Conservation (phyloP, 768 basidiomycete species). For the Mycena rosella region DNA sequence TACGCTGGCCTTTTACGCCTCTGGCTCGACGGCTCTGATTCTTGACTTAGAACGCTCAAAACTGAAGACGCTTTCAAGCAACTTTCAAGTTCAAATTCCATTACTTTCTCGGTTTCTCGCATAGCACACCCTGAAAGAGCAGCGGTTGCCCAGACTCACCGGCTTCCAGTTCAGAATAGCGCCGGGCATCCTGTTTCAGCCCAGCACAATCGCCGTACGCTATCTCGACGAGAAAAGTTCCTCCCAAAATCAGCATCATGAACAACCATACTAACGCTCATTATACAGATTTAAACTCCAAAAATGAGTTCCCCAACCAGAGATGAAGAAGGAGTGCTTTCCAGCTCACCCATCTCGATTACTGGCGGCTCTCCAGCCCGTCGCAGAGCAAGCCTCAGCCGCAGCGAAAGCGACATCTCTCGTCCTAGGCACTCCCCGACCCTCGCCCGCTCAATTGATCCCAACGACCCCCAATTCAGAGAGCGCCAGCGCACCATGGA, state of each 20-base stretch:
- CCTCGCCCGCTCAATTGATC: slow-evolving; percentile 71
- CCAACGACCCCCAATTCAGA: slow-evolving; percentile 77
- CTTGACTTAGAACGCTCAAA: too few relatives aligned
- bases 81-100: too few relatives aligned
- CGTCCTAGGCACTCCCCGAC: slow-evolving; percentile 73
- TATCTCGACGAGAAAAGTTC: slow-evolving; percentile 5
- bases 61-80: too few relatives aligned
- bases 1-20: too few relatives aligned
- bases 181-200: too few relatives aligned
- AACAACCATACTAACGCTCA: background rate
- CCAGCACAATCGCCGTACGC: slow-evolving; percentile 7
- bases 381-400: slow-evolving; percentile 53
- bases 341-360: slow-evolving; percentile 60
- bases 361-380: slow-evolving; percentile 54
- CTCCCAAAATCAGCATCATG: background rate
- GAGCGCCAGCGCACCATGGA: slow-evolving; percentile 96
- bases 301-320: slow-evolving; percentile 55
- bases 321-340: slow-evolving; percentile 46
- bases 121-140: too few relatives aligned
- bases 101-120: too few relatives aligned
- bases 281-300: background rate
- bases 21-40: too few relatives aligned
- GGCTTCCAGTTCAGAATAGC: too few relatives aligned
- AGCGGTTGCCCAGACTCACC: too few relatives aligned
- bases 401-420: slow-evolving; percentile 52